Base-by-base conservation (phyloP, 1,284 basidiomycete genomes). In the Marasmius fiardii region DNA sequence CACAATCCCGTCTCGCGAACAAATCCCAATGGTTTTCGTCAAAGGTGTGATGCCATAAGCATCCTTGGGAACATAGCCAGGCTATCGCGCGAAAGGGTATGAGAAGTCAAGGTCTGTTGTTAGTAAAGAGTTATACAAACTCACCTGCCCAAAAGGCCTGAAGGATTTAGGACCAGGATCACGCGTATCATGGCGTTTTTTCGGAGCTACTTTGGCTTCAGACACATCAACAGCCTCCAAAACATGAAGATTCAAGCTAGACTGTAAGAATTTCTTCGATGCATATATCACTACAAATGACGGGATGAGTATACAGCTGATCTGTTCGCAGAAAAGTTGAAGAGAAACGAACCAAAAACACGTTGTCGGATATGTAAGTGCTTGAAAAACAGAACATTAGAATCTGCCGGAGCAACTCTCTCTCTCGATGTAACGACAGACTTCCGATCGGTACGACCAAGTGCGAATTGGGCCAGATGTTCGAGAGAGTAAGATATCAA, bases 401-500 rank as follows among this genome's bases (percentile, higher is more conserved):
- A 68, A 58, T 80, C 78, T 20, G 70, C 68, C 1, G 75, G 78
- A 2, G 80, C 77, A 18, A 90, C 71, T 45, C 74, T 77, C 67
- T 90, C 87, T 61, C 75, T 68, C 2, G 83, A 80, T 0, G 79
- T 76, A 4, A 79, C 76, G 28, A 90, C 66, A 7, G 72, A 73
- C 54, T 75, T 71, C 6, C 69, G 62, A 28, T 79, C 70, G 0
- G 76, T 68, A 53, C 79, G 71, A 1, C 79, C 80, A 23, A 77
- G 70, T 12, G 77, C 77, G 6, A 86, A 76, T 23, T 82, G 81
- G 1, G 78, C 82, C 47, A 92, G 70, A 20, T 83, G 67, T 58
- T 89, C 86, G n/a, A 91, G 74, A 1, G 88, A 83, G 64, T 88
- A 91, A 1, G 86, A 78, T 33, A 80, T 62, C 3, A 92, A 68